Conservation (phyloP, 1,284 basidiomycete genomes). For the Vanrija sp. region DNA sequence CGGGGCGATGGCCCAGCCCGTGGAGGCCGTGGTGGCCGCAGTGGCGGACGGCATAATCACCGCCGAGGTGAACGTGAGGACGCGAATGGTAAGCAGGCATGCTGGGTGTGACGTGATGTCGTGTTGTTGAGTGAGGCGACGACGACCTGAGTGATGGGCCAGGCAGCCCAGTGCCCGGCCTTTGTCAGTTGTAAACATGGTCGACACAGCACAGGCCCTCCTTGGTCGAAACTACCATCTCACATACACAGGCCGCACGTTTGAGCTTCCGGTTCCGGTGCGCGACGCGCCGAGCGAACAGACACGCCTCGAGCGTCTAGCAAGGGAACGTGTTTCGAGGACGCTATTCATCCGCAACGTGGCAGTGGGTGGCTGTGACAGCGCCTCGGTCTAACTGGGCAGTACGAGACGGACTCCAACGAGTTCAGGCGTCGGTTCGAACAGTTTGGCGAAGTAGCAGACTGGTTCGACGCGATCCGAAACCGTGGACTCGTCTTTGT, state of each 20-base stretch:
- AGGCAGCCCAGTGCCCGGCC: too few species aligned
- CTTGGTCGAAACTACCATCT: neutral
- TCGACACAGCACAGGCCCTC: too few species aligned
- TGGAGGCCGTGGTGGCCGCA: conserved; percentile 57
- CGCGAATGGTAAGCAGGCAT: neutral
- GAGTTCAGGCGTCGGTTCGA: conserved; percentile 82
- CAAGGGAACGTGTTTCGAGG: conserved; percentile 77
- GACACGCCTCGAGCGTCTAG: conserved; percentile 11
- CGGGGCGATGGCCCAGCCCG: conserved; percentile 37
- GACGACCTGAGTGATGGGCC: too few species aligned
- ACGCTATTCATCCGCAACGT: conserved; percentile 96
- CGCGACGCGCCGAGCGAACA: conserved; percentile 5
- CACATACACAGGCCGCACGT: neutral
- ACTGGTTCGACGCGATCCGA: conserved; percentile 89
- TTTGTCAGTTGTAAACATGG: too few species aligned
- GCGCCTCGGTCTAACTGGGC: conserved; percentile 10
- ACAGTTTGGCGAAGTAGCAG: conserved; percentile 90
- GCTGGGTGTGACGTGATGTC: too few species aligned
- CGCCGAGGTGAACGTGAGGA: conserved; percentile 47
- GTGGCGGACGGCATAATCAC: conserved; percentile 49
- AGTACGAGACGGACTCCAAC: conserved; percentile 87
- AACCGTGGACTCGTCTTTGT: conserved; percentile 97
- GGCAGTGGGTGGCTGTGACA: conserved; percentile 59
- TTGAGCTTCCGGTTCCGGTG: neutral
- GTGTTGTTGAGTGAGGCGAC: too few species aligned